phyloP scores from a whole-genome alignment of 2,329 filamentous ascomycete genomes.

The Venturia asperata region DNA sequence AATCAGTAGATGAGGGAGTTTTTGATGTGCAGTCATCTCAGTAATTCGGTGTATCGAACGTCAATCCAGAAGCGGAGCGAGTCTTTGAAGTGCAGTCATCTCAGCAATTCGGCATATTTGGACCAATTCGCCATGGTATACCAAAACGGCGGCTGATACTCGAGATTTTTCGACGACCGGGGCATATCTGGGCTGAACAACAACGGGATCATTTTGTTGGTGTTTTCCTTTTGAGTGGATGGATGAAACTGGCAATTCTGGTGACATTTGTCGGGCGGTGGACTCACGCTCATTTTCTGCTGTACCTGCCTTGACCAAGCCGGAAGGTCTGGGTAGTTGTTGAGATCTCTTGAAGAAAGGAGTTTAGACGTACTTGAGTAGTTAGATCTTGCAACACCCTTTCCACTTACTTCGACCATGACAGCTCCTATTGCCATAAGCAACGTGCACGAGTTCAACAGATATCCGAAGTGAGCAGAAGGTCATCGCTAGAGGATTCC shows the following conservation, averaged over 20 bases:
- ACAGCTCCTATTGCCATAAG: not conserved
- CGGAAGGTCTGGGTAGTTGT: not conserved
- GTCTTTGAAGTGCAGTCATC: not conserved
- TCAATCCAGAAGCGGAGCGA: no score
- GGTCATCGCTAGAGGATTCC: not conserved
- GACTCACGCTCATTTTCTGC: not conserved
- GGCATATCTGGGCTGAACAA: not conserved
- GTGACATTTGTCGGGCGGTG: not conserved
- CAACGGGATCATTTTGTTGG: not conserved
- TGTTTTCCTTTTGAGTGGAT: not conserved
- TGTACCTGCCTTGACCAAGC: not conserved
- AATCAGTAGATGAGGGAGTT: not conserved
- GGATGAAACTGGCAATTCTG: not conserved
- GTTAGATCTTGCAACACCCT: not conserved
- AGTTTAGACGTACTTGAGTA: not conserved
- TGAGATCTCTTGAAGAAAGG: not conserved
- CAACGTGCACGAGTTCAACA: not conserved
- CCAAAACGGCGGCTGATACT: not conserved
- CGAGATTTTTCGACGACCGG: not conserved
- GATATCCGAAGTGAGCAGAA: not conserved
- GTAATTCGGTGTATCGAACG: not conserved
- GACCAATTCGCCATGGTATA: not conserved
- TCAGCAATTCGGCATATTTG: not conserved
- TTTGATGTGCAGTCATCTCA: not conserved
- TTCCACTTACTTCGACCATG: not conserved